Base-by-base conservation (phyloP, 768 basidiomycete species). In the Collybia nuda region DNA sequence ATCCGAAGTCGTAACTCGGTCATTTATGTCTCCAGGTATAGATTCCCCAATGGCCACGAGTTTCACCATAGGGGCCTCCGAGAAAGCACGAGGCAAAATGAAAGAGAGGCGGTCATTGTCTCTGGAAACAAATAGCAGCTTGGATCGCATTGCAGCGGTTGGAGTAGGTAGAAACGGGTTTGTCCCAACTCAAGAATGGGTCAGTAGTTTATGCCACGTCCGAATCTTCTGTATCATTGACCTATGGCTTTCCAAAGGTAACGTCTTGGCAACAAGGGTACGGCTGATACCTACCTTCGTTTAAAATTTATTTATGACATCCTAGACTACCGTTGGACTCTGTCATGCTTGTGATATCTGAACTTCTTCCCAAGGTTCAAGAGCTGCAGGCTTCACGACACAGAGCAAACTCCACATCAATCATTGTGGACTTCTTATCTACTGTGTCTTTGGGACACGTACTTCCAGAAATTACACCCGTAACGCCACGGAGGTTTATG, bases 221-320 rank as follows among this genome's bases (percentile, higher is more conserved):
- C 12, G 19, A 44, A 26, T 6, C 9, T 9, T 18, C 0, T 22
- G 42, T 17, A 15, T 40, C 11, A 23, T 40, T 49, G 7, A 47
- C 40, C 48, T 19, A 45, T 46, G 9, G 14, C 22, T 8, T 17
- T 51, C 39, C 40, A 41, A 38, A 90, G 89, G 88, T 93, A 3
- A 81, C 89, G 18, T 94, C 94, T 2, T 98, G 96, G 96, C 91
- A 96, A 59, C 92, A 95, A 78, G 95, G 95, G 93, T 92, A 57
- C 63, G 72, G 18, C 7, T 26, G 9, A 48, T 36, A 45, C 37
- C 47, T 44, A 42, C 14, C 18, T 44, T n/a, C 32, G 18, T 23
- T 40, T 52, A n/a, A 35, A 40, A 37, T 44, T 61, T 18, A 64
- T 40, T 39, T 40, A 37, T 40, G 26, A 24, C 17, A 18, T 19